These are phyloP conservation scores for Bruguiera gymnorhiza DNA, from an alignment of 345 rosid genomes.

Conservation along the genomic window DNA sequence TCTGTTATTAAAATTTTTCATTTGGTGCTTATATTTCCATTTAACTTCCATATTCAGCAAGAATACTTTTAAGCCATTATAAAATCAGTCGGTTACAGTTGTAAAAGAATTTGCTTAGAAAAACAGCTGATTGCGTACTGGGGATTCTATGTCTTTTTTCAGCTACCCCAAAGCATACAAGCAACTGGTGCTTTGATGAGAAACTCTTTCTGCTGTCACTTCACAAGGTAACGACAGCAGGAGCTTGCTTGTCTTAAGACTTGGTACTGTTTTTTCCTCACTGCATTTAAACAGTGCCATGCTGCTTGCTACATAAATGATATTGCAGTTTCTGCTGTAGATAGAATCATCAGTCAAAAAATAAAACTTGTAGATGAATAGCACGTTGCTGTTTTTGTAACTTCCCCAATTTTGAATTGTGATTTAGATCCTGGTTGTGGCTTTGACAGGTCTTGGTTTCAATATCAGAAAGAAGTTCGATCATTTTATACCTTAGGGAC, in stretches of 20 bases:
- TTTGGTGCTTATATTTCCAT: too few species aligned
- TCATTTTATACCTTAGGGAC: conserved; percentile 77
- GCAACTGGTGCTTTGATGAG: conserved; percentile 78
- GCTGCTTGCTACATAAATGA: background rate
- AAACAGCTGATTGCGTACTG: conserved; percentile 9
- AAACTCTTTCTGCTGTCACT: conserved; percentile 77
- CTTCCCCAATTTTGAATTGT: background rate
- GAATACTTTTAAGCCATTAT: too few species aligned
- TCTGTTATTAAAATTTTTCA: too few species aligned
- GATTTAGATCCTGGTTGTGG: conserved; percentile 8
- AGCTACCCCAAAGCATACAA: conserved; percentile 51
- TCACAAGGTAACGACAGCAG: conserved; percentile 58
- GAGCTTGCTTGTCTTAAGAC: background rate
- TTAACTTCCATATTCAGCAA: too few species aligned
- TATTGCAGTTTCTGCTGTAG: conserved; percentile 3
- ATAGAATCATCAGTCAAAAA: background rate
- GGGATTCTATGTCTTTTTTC: conserved; percentile 19
- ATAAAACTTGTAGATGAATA: too few species aligned
- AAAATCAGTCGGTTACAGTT: background rate
- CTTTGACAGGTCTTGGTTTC: conserved; percentile 63
- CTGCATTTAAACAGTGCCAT: background rate
- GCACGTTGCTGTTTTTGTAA: too few species aligned
- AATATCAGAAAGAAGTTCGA: conserved; percentile 51
- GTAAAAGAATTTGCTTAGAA: background rate
- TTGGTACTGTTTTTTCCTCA: background rate